These are phyloP conservation scores for Rhodotorula graminis DNA, from an alignment of 768 basidiomycete species.

Conservation along the genomic window DNA sequence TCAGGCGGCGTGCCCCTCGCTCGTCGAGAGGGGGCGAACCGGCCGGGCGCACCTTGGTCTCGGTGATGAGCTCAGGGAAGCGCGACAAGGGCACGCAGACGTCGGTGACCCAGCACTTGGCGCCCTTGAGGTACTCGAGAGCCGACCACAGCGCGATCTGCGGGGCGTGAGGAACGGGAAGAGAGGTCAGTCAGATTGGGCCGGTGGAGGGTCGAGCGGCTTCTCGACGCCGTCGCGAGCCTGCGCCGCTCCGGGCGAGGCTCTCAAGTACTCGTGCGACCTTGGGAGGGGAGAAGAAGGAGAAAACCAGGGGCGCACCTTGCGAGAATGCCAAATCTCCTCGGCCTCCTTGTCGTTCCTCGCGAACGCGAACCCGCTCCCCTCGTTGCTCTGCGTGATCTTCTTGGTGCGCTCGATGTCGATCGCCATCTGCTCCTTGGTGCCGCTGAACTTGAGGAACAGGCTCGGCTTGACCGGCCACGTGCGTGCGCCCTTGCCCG, in stretches of 20 bases:
- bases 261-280: too few relatives aligned
- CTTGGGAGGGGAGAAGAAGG: neutral
- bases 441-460: constrained; percentile 91
- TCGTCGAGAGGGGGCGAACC: too few relatives aligned
- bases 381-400: constrained; percentile 65
- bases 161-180: neutral
- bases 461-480: constrained; percentile 51
- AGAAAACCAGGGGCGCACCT: constrained; percentile 5
- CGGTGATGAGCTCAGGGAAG: constrained; percentile 52
- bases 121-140: constrained; percentile 17
- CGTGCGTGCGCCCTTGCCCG: neutral
- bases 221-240: too few relatives aligned
- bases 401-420: constrained; percentile 46
- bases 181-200: too few relatives aligned
- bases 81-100: constrained; percentile 37
- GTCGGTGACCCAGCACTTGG: constrained; percentile 52
- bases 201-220: too few relatives aligned
- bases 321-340: constrained; percentile 61
- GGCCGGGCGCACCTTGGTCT: constrained; percentile 52
- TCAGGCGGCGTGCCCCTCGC: too few relatives aligned
- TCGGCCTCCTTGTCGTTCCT: constrained; percentile 78
- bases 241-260: too few relatives aligned
- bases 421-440: constrained; percentile 59
- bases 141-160: constrained; percentile 38
- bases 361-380: constrained; percentile 70